Base-by-base conservation (phyloP, 768 basidiomycete genomes). In the Leccinum arenicola region DNA sequence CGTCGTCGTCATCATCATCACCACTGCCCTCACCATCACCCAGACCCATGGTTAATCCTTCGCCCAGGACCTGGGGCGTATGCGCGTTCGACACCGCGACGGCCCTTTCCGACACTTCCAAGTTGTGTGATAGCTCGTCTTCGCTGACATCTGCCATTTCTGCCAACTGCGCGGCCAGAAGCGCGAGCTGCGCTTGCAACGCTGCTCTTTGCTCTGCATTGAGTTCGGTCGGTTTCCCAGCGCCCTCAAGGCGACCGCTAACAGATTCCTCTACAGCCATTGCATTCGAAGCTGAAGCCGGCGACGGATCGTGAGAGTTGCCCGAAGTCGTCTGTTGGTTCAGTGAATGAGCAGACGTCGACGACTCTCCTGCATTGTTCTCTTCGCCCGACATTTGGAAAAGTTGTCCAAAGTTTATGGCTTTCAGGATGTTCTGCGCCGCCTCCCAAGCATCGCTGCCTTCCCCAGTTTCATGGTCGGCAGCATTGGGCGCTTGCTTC, bases 371-470 rank as follows among this genome's bases (percentile, higher is more conserved):
- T 31, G 56, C 52, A 33, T 25, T 57, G 52, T 72, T 57, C 1
- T 68, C 67, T 31, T 74, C 69, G 56, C 50, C 69, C 17, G 81
- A 60, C 17, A 70, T 68, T 60, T 81, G 77, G 29, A 82, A 71
- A 27, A 87, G 70, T 21, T 74, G 76, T 4, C 83, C 84, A 65
- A 89, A 88, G 69, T 89, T 88, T 73, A 91, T 88, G 3, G 88
- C 88, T 64, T 86, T 84, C 55, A 91, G 77, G 50, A 91, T 91
- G 61, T 82, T 87, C 66, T 90, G 87, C 8, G 89, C 89, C 1
- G 89, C 88, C 67, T 88, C 84, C 80, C 88, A 90, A 12, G 87
- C 86, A 59, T 88, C 85, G 59, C 76, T 77, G n/a, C 76, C 78
- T 50, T 81, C 78, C 15, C 66, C 76, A 10, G 64, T 69, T 52